Percentiles rank a stretch among this genome's conserved stretches.
These are phyloP conservation scores for Solanum tarapatanum DNA, from an alignment of 257 asterid genomes.

Conservation along the genomic window DNA sequence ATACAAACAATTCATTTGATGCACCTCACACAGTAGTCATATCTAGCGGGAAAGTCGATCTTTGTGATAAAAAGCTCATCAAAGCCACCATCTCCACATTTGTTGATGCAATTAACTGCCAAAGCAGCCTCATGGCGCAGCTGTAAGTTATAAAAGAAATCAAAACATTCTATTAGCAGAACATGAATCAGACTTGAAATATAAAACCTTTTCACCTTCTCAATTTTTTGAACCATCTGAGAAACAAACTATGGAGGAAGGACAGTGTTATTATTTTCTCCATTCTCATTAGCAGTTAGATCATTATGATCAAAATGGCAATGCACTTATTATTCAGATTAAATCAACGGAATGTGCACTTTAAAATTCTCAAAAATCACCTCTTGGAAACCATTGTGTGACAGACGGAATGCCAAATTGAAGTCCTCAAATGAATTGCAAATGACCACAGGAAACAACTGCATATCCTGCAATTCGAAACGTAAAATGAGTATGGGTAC, in stretches of 20 bases:
- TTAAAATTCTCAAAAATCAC: constrained; percentile 17
- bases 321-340: neutral
- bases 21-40: constrained; percentile 79
- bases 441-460: constrained; percentile 58
- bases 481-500: neutral
- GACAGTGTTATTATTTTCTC: neutral
- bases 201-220: neutral
- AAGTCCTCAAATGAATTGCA: constrained; percentile 59
- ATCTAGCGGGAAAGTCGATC: constrained; percentile 69
- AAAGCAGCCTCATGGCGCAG: constrained; percentile 63
- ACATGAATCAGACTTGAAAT: neutral
- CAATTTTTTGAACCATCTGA: neutral
- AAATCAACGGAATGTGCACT: neutral
- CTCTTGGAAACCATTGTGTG: constrained; percentile 81
- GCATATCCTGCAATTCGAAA: constrained; percentile 50
- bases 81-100: constrained; percentile 66
- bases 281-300: neutral
- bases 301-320: neutral
- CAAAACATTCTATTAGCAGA: neutral
- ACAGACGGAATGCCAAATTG: constrained; percentile 79
- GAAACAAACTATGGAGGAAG: neutral
- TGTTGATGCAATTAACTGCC: constrained; percentile 65
- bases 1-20: neutral
- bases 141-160: constrained; percentile 21
- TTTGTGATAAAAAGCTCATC: constrained; percentile 77